These are phyloP conservation scores for Parastagonospora avenae DNA, from an alignment of 2,329 filamentous ascomycete species.

Conservation along the genomic window DNA sequence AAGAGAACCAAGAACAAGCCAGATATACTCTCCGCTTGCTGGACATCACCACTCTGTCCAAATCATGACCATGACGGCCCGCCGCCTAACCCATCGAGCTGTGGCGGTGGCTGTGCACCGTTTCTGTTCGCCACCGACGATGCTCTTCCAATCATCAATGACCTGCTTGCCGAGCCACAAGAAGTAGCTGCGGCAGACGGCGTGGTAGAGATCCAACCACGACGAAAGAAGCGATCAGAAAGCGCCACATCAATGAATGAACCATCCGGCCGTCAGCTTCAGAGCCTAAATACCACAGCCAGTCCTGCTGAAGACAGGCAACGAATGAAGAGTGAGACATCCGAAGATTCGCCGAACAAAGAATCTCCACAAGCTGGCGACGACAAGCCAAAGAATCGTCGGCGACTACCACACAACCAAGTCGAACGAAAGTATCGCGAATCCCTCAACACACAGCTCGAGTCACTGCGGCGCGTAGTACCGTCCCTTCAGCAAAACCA, in stretches of 20 bases:
- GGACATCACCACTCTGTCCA: conserved; percentile 50
- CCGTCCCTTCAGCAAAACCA: conserved; percentile 47
- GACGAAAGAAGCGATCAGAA: conserved; percentile 44
- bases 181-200: conserved; percentile 43
- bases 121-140: conserved; percentile 47
- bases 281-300: conserved; percentile 21
- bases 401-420: conserved; percentile 51
- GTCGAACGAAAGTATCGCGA: conserved; percentile 55
- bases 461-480: conserved; percentile 48
- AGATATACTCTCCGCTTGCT: conserved; percentile 48
- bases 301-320: conserved; percentile 22
- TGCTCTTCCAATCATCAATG: conserved; percentile 36
- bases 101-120: conserved; percentile 47
- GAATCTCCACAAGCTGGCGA: conserved; percentile 24
- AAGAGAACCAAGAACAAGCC: conserved; percentile 46
- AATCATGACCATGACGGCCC: conserved; percentile 46
- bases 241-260: conserved; percentile 37
- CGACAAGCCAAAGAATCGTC: conserved; percentile 42
- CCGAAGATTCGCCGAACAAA: conserved; percentile 33
- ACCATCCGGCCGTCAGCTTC: conserved; percentile 38
- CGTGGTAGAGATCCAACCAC: conserved; percentile 44
- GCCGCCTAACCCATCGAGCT: conserved; percentile 48
- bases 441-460: conserved; percentile 53
- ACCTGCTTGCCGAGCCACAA: conserved; percentile 35
- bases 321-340: conserved; percentile 40